Evolutionary conservation across 208 protist species (phyloP).

Genomic region (Crithidia brevicula): DNA sequence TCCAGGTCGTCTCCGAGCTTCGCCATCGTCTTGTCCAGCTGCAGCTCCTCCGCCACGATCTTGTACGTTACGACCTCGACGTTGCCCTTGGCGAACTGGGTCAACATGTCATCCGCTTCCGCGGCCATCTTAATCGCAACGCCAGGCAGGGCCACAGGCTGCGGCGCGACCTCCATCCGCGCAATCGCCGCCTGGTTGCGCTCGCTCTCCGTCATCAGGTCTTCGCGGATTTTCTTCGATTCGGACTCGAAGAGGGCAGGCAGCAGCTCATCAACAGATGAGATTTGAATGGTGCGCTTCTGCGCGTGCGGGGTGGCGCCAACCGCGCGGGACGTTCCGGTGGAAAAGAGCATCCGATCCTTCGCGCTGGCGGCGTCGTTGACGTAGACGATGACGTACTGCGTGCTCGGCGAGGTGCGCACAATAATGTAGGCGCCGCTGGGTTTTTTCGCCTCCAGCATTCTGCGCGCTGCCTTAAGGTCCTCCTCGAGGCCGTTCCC

Average conservation of each 20-base stretch:
- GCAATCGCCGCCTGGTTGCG: constrained; percentile 48
- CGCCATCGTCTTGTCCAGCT: constrained; percentile 18
- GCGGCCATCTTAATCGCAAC: constrained; percentile 46
- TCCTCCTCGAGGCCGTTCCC: constrained; percentile 36
- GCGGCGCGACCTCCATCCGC: constrained; percentile 69
- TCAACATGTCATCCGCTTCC: constrained; percentile 44
- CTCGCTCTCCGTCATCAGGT: constrained; percentile 83
- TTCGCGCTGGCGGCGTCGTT: constrained; percentile 48
- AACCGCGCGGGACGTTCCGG: constrained; percentile 40
- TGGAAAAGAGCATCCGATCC: constrained; percentile 71
- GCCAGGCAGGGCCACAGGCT: constrained; percentile 62
- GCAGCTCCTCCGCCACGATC: constrained; percentile 32
- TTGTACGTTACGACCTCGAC: constrained; percentile 57
- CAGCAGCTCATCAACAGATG: constrained; percentile 38
- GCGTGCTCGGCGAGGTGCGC: constrained; percentile 31
- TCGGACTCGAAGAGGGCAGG: constrained; percentile 53
- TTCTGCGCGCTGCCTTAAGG: constrained; percentile 34
- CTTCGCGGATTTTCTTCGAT: constrained; percentile 31
- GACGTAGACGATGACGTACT: constrained; percentile 60
- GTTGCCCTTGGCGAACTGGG: constrained; percentile 33
- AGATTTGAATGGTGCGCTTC: constrained; percentile 41
- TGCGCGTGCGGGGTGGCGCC: constrained; percentile 28
- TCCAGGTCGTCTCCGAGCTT: constrained; percentile 23
- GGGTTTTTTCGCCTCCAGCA: constrained; percentile 28
- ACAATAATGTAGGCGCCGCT: constrained; percentile 55